Conservation (phyloP, 176 grass and related monocot species). For the Canna indica region DNA sequence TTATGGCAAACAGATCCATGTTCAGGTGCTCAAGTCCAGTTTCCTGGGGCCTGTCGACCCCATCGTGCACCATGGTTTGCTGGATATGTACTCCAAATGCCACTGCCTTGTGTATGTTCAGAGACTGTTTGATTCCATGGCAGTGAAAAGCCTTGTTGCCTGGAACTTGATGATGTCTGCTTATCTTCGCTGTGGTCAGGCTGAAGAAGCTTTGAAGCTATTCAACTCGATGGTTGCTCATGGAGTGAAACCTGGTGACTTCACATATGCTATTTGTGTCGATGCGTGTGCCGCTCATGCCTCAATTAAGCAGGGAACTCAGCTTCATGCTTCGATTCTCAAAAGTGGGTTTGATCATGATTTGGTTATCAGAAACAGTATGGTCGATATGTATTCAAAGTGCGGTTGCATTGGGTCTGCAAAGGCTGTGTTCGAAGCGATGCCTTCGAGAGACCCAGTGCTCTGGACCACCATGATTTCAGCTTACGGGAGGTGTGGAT, state of each 20-base stretch:
- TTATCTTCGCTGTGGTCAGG: constrained; percentile 20
- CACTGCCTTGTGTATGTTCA: constrained; percentile 8
- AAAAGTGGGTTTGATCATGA: constrained; percentile 28
- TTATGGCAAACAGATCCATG: constrained; percentile 44
- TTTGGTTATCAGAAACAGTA: constrained; percentile 34
- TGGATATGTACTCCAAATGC: constrained; percentile 44
- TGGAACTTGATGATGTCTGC: constrained; percentile 57
- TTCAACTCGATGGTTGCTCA: constrained; percentile 29
- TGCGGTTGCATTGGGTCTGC: constrained; percentile 41
- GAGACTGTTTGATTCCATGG: constrained; percentile 34
- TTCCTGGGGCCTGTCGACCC: constrained; percentile 14
- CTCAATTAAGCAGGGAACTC: constrained; percentile 32
- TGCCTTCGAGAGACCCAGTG: constrained; percentile 22
- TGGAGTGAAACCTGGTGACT: constrained; percentile 23
- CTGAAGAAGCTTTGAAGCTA: constrained; percentile 37
- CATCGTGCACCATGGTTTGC: constrained; percentile 40
- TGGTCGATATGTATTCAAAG: constrained; percentile 59
- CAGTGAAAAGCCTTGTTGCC: constrained; percentile 23
- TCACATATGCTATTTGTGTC: constrained; percentile 36
- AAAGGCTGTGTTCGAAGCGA: constrained; percentile 21
- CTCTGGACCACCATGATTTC: constrained; percentile 61
- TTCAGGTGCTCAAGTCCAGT: constrained; percentile 29
- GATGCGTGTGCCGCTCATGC: constrained; percentile 40
- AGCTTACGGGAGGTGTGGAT: constrained; percentile 38
- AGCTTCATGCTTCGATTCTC: constrained; percentile 29